phyloP scores from a whole-genome alignment of 768 basidiomycete species.

The Trametes punicea region DNA sequence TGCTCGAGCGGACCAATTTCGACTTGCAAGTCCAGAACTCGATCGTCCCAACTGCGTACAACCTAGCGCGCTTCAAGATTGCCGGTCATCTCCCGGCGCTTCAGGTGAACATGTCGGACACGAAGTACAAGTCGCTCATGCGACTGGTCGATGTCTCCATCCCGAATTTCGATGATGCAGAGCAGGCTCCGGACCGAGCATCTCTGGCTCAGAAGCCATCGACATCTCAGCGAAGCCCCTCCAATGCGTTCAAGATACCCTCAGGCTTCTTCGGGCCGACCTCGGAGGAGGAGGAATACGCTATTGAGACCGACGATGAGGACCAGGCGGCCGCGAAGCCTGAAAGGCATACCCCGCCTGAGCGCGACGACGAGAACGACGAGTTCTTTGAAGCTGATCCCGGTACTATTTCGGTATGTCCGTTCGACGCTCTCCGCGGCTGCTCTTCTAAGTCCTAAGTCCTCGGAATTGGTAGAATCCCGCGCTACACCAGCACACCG shows the following conservation, averaged over 20 bases:
- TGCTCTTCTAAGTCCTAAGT: slow-evolving; percentile 17
- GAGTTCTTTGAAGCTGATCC: slow-evolving; percentile 74
- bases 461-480: slow-evolving; percentile 29
- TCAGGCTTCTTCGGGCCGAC: slow-evolving; percentile 49
- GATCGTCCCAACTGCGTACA: slow-evolving; percentile 81
- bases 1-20: slow-evolving; percentile 90
- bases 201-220: slow-evolving; percentile 9
- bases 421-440: neutral
- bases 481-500: slow-evolving; percentile 55
- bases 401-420: slow-evolving; percentile 43
- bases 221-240: slow-evolving; percentile 15
- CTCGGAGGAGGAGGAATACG: slow-evolving; percentile 65
- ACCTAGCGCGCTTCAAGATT: slow-evolving; percentile 84
- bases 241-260: slow-evolving; percentile 48
- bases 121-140: slow-evolving; percentile 91
- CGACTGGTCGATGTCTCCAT: slow-evolving; percentile 87
- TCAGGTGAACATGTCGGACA: slow-evolving; percentile 86
- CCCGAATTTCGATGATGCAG: slow-evolving; percentile 63
- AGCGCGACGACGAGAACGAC: slow-evolving; percentile 44
- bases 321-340: slow-evolving; percentile 24
- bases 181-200: slow-evolving; percentile 15
- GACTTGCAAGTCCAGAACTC: slow-evolving; percentile 88
- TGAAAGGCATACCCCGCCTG: slow-evolving; percentile 24
- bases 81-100: slow-evolving; percentile 85
- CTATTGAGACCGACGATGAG: slow-evolving; percentile 53